Base-by-base conservation (phyloP, 106 monocot species). In the Dendrobium chrysotoxum region DNA sequence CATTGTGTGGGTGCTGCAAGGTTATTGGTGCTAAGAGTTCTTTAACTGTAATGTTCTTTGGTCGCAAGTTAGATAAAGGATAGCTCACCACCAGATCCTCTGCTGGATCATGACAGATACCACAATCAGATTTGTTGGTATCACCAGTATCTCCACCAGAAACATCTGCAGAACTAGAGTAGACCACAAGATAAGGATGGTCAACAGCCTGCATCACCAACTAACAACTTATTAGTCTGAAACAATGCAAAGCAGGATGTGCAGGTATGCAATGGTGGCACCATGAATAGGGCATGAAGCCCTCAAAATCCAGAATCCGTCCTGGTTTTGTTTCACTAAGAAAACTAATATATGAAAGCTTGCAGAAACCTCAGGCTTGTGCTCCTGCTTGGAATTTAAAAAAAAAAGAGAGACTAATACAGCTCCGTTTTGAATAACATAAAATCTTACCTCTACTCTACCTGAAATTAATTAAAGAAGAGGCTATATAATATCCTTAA, bases 111-210 rank as follows among this genome's bases (percentile, higher is more conserved):
- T 93, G 86, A 76, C 96, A 96, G 54, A 93, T 80, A 75, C 90
- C 89, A 83, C 96, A 96, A 41, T 73, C 57, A 47, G 75, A 40
- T 66, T 53, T 25, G n/a, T n/a, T 54, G 75, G 31, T 12, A 28
- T 31, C 54, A 75, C 83, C 81, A 25, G 72, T 83, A 39, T 4
- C 40, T 85, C 54, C 83, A 58, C 77, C 80, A 31, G 65, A 6
- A 72, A 53, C 57, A 40, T 86, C 87, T 15, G 79, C 76, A 81
- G 86, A 87, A 74, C 80, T 83, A 53, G 95, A 88, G 86, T 88
- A 91, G 66, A 93, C 77, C 65, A 96, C 93, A 75, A 96, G 96
- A 76, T 96, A 96, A 35, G 96, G 96, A 88, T 96, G 96, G 81
- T 96, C 91, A 73, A 93, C 91, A 50, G 96, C 93, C 96, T 96